These are phyloP conservation scores for Pythium sukuiense DNA, from an alignment of 352 stramenopile genomes.

Conservation along the genomic window DNA sequence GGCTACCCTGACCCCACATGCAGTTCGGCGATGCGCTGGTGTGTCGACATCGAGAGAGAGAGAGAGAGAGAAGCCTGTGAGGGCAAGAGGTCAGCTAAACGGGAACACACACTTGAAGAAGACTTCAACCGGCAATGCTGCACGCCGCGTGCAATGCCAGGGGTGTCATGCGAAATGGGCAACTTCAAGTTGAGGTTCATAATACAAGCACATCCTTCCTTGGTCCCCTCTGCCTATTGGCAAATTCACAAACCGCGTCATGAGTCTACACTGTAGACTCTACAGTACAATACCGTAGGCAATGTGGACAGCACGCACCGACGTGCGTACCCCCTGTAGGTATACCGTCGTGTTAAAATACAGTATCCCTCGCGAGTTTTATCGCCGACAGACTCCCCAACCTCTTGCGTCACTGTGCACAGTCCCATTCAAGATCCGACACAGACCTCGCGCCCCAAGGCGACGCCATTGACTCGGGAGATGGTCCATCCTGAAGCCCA, in stretches of 20 bases:
- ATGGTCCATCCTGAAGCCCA: slow-evolving; percentile 19
- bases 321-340: slow-evolving; percentile 4
- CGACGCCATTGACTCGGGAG: neutral
- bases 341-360: neutral
- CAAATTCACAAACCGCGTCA: too few relatives aligned
- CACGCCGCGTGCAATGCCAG: neutral
- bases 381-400: too few relatives aligned
- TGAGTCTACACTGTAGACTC: too few relatives aligned
- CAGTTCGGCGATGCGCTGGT: neutral
- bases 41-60: neutral
- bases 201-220: neutral
- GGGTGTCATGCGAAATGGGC: neutral
- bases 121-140: neutral
- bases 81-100: neutral
- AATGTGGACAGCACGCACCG: neutral
- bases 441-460: too few relatives aligned
- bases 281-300: neutral
- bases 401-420: neutral
- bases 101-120: slow-evolving; percentile 1
- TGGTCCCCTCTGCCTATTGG: too few relatives aligned
- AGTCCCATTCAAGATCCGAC: neutral
- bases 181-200: slow-evolving; percentile 7
- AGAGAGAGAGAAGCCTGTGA: too few relatives aligned
- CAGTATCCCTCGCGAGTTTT: neutral
- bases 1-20: neutral